Base-by-base conservation (phyloP, 805 yeast genomes). In the Candida incommunis region DNA sequence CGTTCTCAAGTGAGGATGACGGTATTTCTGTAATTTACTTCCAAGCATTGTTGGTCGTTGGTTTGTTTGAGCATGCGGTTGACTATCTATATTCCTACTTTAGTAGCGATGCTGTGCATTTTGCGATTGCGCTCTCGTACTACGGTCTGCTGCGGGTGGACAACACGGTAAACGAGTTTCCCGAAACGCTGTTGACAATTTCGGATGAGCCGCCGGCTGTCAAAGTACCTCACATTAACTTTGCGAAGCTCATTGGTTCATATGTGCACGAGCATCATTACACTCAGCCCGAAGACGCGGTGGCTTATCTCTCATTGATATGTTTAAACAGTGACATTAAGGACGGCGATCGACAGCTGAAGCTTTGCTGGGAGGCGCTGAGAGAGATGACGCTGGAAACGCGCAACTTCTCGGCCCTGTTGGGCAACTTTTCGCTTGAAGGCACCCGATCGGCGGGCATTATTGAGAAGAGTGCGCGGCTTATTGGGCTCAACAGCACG, bases 31-130 rank as follows among this genome's bases (percentile, higher is more conserved):
- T 83, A 4, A 69, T 74, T 24, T 92, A 82, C 61, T 72, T 85
- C 53, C 87, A 82, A 54, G 73, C 82, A 1, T 68, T 88, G 52
- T 61, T 84, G 5, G 67, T 87, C 54, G 71, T 78, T 50, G 97
- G 96, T 0, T 68, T 84, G 42, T 87, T 80, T 58, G 96, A 87
- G 55, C 69, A 73, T 46, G 95, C 95, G 0, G 75, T 85, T 22
- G 75, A 77, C 49, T 76, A 80, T 56, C 62, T 79, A 25, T 73
- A 75, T 54, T 64, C 71, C 26, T 65, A 74, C 40, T 80, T 75
- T 59, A 94, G 85, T 58, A 75, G 84, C 45, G 95, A 86, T 55
- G 82, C 94, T 9, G 92, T 87, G 15, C 97, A 92, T 63, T 71
- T 87, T 50, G 86, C 94, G 1, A 82, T 92, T 51, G 84, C 82